Conservation (phyloP, 805 yeast species). For the Vanderwaltozyma verrucispora region DNA sequence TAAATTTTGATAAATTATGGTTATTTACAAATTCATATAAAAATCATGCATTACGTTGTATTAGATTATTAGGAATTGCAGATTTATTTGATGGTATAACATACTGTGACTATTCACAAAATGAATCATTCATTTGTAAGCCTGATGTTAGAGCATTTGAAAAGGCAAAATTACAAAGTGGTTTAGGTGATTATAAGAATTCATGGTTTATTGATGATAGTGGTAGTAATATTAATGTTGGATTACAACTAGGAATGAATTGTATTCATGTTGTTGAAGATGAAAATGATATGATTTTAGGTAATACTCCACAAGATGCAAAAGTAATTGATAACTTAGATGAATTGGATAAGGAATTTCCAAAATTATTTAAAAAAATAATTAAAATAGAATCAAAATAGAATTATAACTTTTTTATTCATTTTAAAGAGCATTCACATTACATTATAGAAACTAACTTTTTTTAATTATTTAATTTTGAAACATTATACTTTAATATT, state of each 20-base stretch:
- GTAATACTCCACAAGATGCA: conserved; percentile 34
- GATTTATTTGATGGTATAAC: conserved; percentile 89
- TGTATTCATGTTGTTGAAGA: conserved; percentile 67
- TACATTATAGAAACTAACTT: too few relatives aligned
- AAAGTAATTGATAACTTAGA: conserved; percentile 46
- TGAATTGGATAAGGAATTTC: conserved; percentile 25
- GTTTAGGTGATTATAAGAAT: conserved; percentile 30
- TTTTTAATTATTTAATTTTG: too few relatives aligned
- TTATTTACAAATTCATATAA: conserved; percentile 87
- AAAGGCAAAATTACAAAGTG: conserved; percentile 50
- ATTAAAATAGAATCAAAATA: too few relatives aligned
- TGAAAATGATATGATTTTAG: conserved; percentile 33
- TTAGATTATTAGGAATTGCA: conserved; percentile 70
- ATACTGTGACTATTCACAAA: conserved; percentile 64
- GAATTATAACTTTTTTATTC: too few relatives aligned
- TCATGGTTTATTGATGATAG: conserved; percentile 85
- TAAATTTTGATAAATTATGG: conserved; percentile 68
- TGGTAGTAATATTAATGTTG: conserved; percentile 65
- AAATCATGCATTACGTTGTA: conserved; percentile 74
- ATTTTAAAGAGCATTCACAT: too few relatives aligned
- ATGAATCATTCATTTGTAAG: conserved; percentile 58
- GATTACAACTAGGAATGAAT: conserved; percentile 58
- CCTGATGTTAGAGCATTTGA: conserved; percentile 67
- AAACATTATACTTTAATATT: too few relatives aligned
- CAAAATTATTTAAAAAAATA: neutral